phyloP scores from a whole-genome alignment of 2,329 filamentous ascomycete species.

The Camillea tinctor region DNA sequence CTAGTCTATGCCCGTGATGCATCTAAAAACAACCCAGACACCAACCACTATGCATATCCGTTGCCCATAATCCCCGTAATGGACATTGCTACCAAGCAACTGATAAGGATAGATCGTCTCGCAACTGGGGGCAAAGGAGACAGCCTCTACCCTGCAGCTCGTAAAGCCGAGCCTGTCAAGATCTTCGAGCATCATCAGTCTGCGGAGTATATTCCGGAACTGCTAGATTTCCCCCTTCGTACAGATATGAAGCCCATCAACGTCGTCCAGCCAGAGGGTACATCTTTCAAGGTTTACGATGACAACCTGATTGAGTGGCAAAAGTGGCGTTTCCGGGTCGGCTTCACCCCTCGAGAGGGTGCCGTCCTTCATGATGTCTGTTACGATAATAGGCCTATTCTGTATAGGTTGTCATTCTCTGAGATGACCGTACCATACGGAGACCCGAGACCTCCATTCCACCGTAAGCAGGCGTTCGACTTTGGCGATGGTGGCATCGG shows the following conservation, averaged over 20 bases:
- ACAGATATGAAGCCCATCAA: slow-evolving; percentile 67
- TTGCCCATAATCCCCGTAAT: slow-evolving; percentile 60
- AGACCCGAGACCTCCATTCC: slow-evolving; percentile 60
- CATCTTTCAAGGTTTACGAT: slow-evolving; percentile 31
- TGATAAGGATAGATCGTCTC: slow-evolving; percentile 58
- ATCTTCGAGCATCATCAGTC: slow-evolving; percentile 42
- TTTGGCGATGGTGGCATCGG: slow-evolving; percentile 67
- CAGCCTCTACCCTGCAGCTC: slow-evolving; percentile 37
- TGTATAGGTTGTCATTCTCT: slow-evolving; percentile 58
- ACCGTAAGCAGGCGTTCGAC: slow-evolving; percentile 68
- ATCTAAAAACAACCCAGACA: slow-evolving; percentile 47
- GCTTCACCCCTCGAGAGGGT: slow-evolving; percentile 61
- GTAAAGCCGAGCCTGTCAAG: slow-evolving; percentile 40
- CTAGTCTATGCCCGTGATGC: slow-evolving; percentile 47
- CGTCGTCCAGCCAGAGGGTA: slow-evolving; percentile 58
- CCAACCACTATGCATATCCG: slow-evolving; percentile 63
- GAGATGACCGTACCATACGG: slow-evolving; percentile 65
- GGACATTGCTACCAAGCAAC: slow-evolving; percentile 52
- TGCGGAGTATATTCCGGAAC: slow-evolving; percentile 50
- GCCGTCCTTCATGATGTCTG: slow-evolving; percentile 61
- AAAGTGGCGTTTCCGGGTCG: slow-evolving; percentile 59
- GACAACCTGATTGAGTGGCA: slow-evolving; percentile 35
- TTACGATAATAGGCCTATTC: slow-evolving; percentile 58
- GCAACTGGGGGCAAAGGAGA: slow-evolving; percentile 49
- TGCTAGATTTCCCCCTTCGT: slow-evolving; percentile 47